These are phyloP conservation scores for Penicillium arizonense DNA, from an alignment of 495 filamentous ascomycete genomes.

Conservation along the genomic window DNA sequence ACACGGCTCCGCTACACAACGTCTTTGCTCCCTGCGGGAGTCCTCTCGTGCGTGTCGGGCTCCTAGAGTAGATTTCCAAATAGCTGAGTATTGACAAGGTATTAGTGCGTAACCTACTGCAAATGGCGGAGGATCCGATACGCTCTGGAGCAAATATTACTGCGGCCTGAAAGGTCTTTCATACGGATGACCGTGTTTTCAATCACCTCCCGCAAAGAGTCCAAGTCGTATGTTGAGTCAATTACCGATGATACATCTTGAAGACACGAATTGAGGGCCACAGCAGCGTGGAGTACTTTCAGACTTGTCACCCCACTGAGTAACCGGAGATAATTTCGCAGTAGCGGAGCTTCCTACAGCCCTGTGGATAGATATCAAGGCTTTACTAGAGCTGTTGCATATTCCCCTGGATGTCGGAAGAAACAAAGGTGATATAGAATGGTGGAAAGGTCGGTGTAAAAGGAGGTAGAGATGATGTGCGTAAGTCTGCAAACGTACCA, in stretches of 20 bases:
- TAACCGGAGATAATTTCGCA: conserved; percentile 15
- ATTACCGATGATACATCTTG: background rate
- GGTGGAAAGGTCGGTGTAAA: conserved; percentile 16
- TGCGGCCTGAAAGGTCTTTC: conserved; percentile 4
- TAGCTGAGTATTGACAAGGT: background rate
- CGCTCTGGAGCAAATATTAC: conserved; percentile 9
- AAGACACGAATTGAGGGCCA: conserved; percentile 19
- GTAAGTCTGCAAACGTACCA: conserved; percentile 23
- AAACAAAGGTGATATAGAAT: conserved; percentile 3
- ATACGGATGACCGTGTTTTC: background rate
- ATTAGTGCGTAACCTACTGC: conserved; percentile 5
- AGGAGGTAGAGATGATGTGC: conserved; percentile 26
- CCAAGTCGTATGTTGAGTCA: background rate
- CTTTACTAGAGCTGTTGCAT: conserved; percentile 10
- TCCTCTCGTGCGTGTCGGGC: background rate
- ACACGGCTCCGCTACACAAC: too few species aligned
- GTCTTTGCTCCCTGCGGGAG: background rate
- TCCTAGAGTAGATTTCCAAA: background rate
- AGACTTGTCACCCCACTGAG: conserved; percentile 17
- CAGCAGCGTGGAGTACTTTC: conserved; percentile 17
- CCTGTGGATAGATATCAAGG: conserved; percentile 12
- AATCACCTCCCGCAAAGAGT: background rate
- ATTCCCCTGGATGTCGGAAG: conserved; percentile 7
- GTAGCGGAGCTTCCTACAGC: conserved; percentile 14
- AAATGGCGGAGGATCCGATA: conserved; percentile 10